These are phyloP conservation scores for Syncephalastrum sp. DNA, from an alignment of 371 early-diverging fungal species.

Conservation along the genomic window DNA sequence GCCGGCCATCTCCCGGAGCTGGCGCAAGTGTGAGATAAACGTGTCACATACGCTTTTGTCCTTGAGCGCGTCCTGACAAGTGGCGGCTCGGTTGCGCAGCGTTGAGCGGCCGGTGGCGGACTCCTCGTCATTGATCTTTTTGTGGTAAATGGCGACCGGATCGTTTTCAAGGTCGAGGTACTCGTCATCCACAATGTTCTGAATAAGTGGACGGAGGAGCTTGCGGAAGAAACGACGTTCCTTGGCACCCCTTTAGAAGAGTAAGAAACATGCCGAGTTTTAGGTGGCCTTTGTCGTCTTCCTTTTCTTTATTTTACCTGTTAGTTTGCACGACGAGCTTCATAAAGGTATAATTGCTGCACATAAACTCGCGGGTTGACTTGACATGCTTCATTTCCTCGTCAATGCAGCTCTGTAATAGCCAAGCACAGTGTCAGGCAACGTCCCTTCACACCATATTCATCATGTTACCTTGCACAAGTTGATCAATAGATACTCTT, in stretches of 20 bases:
- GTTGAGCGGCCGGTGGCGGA: constrained; percentile 83
- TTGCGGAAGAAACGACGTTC: constrained; percentile 91
- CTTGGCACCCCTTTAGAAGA: constrained; percentile 78
- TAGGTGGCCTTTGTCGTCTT: not conserved
- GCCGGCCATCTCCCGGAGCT: constrained; percentile 76
- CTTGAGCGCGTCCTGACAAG: constrained; percentile 78
- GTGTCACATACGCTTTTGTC: constrained; percentile 84
- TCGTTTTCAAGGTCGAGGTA: constrained; percentile 90
- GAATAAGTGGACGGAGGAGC: constrained; percentile 80
- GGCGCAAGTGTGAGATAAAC: constrained; percentile 73
- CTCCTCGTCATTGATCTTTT: constrained; percentile 88
- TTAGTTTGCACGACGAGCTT: constrained; percentile 91
- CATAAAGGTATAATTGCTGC: constrained; percentile 94
- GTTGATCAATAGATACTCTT: constrained; percentile 95
- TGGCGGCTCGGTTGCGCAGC: constrained; percentile 72
- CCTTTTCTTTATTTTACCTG: constrained; percentile 41
- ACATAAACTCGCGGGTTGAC: constrained; percentile 87
- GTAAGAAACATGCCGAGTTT: not conserved
- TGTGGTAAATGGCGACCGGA: constrained; percentile 88
- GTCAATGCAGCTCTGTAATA: constrained; percentile 72
- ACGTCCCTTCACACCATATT: not conserved
- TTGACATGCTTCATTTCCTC: constrained; percentile 84
- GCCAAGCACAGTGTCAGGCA: not conserved
- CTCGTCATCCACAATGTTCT: constrained; percentile 71
- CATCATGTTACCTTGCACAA: constrained; percentile 76